Percentiles rank a stretch among this genome's conserved stretches.
These are phyloP conservation scores for Russula dissimulans DNA, from an alignment of 768 basidiomycete species.

Conservation along the genomic window DNA sequence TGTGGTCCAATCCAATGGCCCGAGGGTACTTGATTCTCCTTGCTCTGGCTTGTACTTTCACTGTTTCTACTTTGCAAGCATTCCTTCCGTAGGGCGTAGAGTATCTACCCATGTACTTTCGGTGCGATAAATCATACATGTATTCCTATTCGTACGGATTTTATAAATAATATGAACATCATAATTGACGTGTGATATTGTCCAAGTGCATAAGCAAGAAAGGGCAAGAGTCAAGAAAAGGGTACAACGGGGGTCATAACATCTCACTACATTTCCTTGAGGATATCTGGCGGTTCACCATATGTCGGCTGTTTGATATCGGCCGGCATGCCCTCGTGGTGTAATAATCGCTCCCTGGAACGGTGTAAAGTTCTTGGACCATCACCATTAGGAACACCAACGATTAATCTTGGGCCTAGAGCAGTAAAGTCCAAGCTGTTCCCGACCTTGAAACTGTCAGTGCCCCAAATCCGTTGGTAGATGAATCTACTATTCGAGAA, in stretches of 20 bases:
- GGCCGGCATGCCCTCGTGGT: neutral
- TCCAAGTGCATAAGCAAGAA: neutral
- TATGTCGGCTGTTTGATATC: neutral
- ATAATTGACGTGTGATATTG: conserved; percentile 4
- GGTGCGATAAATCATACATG: conserved; percentile 16
- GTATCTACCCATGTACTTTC: conserved; percentile 18
- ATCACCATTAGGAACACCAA: conserved; percentile 32
- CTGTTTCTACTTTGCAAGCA: conserved; percentile 10
- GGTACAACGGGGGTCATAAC: neutral
- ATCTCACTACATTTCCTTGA: conserved; percentile 1
- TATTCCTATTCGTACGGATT: conserved; percentile 20
- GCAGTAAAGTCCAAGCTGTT: conserved; percentile 45
- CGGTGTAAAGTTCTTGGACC: conserved; percentile 1
- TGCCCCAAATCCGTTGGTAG: conserved; percentile 60
- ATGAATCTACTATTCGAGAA: conserved; percentile 37
- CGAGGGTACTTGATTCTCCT: conserved; percentile 12
- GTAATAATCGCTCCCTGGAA: conserved; percentile 6
- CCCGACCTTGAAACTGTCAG: conserved; percentile 53
- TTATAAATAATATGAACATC: conserved; percentile 19
- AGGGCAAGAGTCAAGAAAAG: neutral
- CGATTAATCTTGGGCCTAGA: conserved; percentile 40
- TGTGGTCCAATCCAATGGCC: conserved; percentile 14
- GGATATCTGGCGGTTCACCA: neutral
- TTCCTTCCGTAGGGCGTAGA: conserved; percentile 15
- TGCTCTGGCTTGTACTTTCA: conserved; percentile 13